A percentile compares a stretch with the other conserved stretches of the same genome.
phyloP scores from a whole-genome alignment of 108 stramenopile species.

The Parietichytrium sp. region DNA sequence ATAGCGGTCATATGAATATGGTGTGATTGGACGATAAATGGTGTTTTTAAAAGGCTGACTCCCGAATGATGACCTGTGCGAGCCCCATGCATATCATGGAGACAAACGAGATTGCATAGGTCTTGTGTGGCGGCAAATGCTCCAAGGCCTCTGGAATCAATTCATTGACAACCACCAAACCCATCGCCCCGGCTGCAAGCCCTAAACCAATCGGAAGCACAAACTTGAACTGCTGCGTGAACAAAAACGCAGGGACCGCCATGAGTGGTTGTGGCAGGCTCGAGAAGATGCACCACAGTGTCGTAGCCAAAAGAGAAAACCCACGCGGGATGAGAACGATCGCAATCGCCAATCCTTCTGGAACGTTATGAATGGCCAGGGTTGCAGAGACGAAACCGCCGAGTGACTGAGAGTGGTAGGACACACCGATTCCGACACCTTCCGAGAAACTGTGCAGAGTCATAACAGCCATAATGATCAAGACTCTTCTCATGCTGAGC shows the following conservation, averaged over 20 bases:
- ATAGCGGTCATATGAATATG: too few relatives aligned
- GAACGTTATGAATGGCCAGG: conserved; percentile 96
- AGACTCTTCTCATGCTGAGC: conserved; percentile 73
- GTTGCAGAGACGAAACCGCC: conserved; percentile 91
- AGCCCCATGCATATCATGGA: conserved; percentile 15
- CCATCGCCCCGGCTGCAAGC: conserved; percentile 98
- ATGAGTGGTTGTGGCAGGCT: conserved; percentile 94
- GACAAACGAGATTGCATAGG: neutral
- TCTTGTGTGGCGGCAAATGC: conserved; percentile 47
- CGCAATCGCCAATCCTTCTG: conserved; percentile 95
- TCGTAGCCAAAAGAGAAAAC: conserved; percentile 77
- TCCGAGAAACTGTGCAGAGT: conserved; percentile 94
- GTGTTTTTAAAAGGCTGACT: too few relatives aligned
- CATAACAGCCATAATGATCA: conserved; percentile 96
- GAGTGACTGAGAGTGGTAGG: conserved; percentile 83
- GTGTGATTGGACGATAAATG: too few relatives aligned
- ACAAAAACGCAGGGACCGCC: conserved; percentile 94
- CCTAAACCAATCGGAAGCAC: conserved; percentile 92
- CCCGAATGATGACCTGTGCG: neutral
- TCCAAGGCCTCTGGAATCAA: conserved; percentile 85
- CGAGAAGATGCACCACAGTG: conserved; percentile 87
- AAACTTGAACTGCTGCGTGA: conserved; percentile 87
- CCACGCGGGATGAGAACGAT: conserved; percentile 85
- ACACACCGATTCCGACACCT: conserved; percentile 93
- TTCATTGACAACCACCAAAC: conserved; percentile 93